Conservation (phyloP, 176 grass and related monocot genomes). For the Thinopyrum elongatum region DNA sequence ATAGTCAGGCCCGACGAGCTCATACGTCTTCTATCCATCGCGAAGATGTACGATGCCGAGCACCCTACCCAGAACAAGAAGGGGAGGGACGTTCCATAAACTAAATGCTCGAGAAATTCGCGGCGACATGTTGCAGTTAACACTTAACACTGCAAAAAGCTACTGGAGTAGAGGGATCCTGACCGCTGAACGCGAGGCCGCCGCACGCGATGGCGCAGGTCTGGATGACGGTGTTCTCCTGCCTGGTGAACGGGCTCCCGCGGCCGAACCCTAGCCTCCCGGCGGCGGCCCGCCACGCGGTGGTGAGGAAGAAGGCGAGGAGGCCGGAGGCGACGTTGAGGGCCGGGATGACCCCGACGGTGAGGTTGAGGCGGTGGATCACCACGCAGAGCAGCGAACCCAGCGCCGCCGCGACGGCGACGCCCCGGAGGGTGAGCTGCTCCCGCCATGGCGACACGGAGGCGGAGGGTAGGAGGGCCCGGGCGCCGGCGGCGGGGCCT, state of each 20-base stretch:
- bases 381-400: conserved; percentile 44
- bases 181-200: conserved; percentile 80
- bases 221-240: conserved; percentile 96
- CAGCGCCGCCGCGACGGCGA: conserved; percentile 37
- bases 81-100: neutral
- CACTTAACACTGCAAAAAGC: neutral
- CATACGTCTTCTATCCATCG: conserved; percentile 45
- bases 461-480: neutral
- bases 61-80: conserved; percentile 20
- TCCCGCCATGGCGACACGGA: conserved; percentile 32
- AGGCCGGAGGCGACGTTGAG: conserved; percentile 51
- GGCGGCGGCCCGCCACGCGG: conserved; percentile 30
- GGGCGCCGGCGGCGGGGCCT: neutral
- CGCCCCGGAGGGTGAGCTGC: conserved; percentile 41
- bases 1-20: conserved; percentile 42
- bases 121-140: neutral
- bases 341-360: conserved; percentile 46
- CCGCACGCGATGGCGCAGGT: conserved; percentile 93
- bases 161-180: neutral
- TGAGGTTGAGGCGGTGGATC: conserved; percentile 56
- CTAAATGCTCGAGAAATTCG: neutral
- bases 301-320: conserved; percentile 37
- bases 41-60: conserved; percentile 38
- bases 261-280: conserved; percentile 26
- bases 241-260: conserved; percentile 68